Evolutionary conservation across 2,329 filamentous ascomycete genomes (phyloP), one percentile per base, ranked within the genome.

Genomic region (Fusarium graminum): DNA sequence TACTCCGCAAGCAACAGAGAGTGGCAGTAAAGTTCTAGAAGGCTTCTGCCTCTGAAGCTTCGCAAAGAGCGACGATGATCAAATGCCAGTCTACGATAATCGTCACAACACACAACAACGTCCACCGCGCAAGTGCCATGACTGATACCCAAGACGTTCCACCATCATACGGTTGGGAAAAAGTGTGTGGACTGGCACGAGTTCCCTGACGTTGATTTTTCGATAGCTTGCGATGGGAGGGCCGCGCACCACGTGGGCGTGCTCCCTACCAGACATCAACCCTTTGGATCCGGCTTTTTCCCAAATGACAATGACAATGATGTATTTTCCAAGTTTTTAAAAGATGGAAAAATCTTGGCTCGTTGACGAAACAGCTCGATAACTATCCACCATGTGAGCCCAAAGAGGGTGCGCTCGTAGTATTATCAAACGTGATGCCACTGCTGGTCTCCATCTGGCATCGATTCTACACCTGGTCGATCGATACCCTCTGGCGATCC

Each of bases 161-260:
- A 72, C 61, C 30, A 69, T 73, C 69, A 73, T 73, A 69, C 70
- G 69, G 70, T 73, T 54, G 32, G 28, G 28, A 30, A 26, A 22
- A 46, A 54, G 59, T 40, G 52, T 50, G 52, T 64, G 58, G 58
- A 50, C 51, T 34, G 49, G 41, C 54, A 54, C 51, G 53, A 50
- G 59, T 43, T 58, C 51, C 40, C 54, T 38, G 42, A 50, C 55
- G 52, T 70, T 64, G 51, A 28, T 54, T 45, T 19, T 30, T 67
- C 58, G 51, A 41, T 63, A 65, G 56, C 52, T 63, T 41, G 61
- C 54, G 52, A 70, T 65, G 51, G 49, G 64, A 67, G 65, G 64
- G 61, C 42, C 30, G 41, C 40, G 39, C 65, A 72, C 70, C 70
- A 72, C 70, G 70, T 72, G 70, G 70, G 58, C 44, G 52, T 45